Evolutionary conservation across 345 rosid species (phyloP).

Genomic region (Pugionium dolabratum): DNA sequence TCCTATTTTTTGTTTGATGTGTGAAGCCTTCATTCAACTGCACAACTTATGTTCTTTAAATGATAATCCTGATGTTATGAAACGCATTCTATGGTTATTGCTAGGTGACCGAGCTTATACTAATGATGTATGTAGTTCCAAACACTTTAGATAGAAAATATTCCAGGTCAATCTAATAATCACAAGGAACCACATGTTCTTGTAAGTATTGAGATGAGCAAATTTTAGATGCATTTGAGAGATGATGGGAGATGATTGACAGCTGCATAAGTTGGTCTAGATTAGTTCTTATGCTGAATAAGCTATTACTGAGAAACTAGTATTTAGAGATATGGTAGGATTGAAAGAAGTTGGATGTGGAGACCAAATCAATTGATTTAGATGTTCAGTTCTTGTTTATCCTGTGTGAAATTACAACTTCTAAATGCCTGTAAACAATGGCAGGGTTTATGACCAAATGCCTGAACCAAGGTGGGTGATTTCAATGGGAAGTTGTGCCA

Average conservation of each 20-base stretch:
- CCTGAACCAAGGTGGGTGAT: constrained; percentile 99
- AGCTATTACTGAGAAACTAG: neutral
- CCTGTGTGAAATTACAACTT: constrained; percentile 7
- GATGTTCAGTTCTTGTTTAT: constrained; percentile 1
- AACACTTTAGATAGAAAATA: neutral
- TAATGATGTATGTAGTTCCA: neutral
- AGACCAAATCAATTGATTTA: neutral
- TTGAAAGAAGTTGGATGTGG: neutral
- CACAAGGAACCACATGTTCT: neutral
- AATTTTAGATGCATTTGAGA: neutral
- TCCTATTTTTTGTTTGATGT: constrained; percentile 4
- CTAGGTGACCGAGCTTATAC: constrained; percentile 1
- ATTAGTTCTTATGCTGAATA: neutral
- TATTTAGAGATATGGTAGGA: neutral
- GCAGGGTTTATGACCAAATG: constrained; percentile 99
- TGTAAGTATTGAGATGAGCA: neutral
- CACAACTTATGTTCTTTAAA: neutral
- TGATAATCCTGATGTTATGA: constrained; percentile 1
- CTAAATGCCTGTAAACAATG: constrained; percentile 27
- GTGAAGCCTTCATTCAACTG: neutral
- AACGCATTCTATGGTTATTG: neutral
- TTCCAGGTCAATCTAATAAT: neutral
- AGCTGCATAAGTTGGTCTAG: neutral
- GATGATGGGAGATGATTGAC: neutral
- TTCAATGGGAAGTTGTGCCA: constrained; percentile 99